Conservation (phyloP, 805 yeast genomes). For the Candida schatavii region DNA sequence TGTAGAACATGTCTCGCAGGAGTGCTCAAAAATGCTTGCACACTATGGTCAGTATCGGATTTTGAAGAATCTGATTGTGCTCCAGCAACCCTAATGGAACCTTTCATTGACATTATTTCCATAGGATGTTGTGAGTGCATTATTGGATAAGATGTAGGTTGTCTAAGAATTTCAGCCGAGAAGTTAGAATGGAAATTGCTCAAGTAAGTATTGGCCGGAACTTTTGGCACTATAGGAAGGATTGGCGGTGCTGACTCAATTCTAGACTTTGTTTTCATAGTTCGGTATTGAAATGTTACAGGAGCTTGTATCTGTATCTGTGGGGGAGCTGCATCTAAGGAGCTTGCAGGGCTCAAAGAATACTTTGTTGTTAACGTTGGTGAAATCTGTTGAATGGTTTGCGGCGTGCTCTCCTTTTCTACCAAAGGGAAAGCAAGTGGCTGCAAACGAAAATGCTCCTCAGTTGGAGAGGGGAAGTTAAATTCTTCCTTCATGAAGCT, state of each 20-base stretch:
- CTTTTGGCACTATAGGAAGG: background rate
- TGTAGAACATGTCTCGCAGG: background rate
- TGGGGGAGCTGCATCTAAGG: too few relatives aligned
- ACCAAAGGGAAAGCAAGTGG: background rate
- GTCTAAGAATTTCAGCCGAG: background rate
- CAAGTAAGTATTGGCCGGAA: too few relatives aligned
- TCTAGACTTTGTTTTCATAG: background rate
- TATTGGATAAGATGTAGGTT: background rate
- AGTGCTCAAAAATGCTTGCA: background rate
- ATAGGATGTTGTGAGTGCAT: background rate
- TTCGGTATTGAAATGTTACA: background rate
- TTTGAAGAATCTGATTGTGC: conserved; percentile 1
- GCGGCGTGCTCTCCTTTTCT: background rate
- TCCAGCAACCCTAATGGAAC: conserved; percentile 3
- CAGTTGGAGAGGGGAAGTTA: background rate
- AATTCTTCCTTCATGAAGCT: conserved; percentile 13
- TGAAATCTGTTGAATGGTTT: background rate
- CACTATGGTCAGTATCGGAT: background rate
- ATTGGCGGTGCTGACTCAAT: background rate
- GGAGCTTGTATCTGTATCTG: background rate
- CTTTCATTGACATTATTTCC: conserved; percentile 8
- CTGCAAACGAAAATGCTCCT: background rate
- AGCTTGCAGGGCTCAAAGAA: background rate
- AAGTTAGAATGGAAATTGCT: background rate
- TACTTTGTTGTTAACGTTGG: conserved; percentile 7